A percentile compares a stretch with the other conserved stretches of the same genome.
Evolutionary conservation across 768 basidiomycete species (phyloP).

Genomic region (Tulasnella sp.): DNA sequence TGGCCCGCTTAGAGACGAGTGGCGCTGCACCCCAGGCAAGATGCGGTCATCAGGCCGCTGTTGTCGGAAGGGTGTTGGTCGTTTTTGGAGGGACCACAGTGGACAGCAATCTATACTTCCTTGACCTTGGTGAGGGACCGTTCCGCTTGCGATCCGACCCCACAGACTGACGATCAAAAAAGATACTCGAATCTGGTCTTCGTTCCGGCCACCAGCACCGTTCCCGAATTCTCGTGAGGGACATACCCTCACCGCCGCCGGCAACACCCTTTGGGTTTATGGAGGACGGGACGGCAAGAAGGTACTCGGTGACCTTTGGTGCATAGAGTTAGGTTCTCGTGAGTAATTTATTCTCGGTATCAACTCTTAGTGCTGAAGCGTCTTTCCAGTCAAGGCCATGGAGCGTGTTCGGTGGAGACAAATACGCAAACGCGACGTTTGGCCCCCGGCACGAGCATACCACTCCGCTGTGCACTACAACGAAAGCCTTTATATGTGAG

Average conservation of each 20-base stretch:
- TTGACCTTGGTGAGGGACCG: neutral
- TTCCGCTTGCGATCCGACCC: neutral
- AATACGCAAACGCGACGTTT: neutral
- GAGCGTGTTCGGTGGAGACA: neutral
- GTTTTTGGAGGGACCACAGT: neutral
- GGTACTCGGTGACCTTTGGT: neutral
- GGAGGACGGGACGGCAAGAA: neutral
- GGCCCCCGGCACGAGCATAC: neutral
- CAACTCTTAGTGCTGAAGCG: neutral
- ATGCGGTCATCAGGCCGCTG: neutral
- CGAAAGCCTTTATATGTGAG: neutral
- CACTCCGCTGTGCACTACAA: neutral
- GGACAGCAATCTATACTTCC: neutral
- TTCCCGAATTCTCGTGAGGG: neutral
- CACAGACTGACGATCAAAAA: neutral
- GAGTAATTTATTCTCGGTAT: neutral
- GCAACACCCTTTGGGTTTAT: neutral
- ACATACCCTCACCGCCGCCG: neutral
- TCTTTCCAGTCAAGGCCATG: neutral
- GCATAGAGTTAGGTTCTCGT: neutral
- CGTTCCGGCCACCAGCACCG: neutral
- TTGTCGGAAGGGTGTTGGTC: neutral
- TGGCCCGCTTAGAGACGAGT: neutral
- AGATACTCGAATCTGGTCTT: neutral
- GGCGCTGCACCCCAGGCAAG: neutral